These are phyloP conservation scores for Anthracocystis setariae DNA, from an alignment of 1,284 basidiomycete genomes.

Conservation along the genomic window DNA sequence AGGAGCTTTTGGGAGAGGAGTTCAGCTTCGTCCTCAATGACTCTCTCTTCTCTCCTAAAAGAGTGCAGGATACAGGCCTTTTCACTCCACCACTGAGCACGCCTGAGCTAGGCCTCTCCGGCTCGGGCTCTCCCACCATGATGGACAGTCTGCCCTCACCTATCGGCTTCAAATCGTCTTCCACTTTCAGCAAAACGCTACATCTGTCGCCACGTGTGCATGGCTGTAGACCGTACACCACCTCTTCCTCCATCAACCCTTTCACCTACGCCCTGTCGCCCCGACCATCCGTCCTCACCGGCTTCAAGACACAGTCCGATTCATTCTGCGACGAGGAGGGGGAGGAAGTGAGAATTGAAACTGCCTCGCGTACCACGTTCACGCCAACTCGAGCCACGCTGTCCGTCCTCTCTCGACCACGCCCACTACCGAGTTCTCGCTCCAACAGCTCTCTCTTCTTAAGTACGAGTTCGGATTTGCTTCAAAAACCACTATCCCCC, in stretches of 20 bases:
- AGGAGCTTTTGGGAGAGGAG: constrained; percentile 14
- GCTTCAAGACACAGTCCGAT: constrained; percentile 16
- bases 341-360: constrained; percentile 2
- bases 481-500: constrained; percentile 1
- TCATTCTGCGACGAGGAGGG: constrained; percentile 10
- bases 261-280: constrained; percentile 4
- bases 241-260: constrained; percentile 1
- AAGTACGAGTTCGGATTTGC: constrained; percentile 4
- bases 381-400: neutral
- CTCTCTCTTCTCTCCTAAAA: neutral
- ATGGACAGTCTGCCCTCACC: constrained; percentile 28
- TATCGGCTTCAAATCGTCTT: neutral
- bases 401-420: constrained; percentile 20
- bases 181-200: neutral
- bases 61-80: constrained; percentile 2
- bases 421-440: constrained; percentile 7
- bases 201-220: constrained; percentile 1
- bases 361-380: constrained; percentile 11
- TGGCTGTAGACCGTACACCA: constrained; percentile 20
- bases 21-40: constrained; percentile 35
- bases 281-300: neutral
- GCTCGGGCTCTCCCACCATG: constrained; percentile 16
- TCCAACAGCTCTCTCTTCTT: constrained; percentile 17
- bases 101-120: constrained; percentile 32
- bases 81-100: constrained; percentile 39